Evolutionary conservation across 495 filamentous ascomycete species (phyloP), one percentile per base, ranked within the genome.

Genomic region (Lepraria neglecta): DNA sequence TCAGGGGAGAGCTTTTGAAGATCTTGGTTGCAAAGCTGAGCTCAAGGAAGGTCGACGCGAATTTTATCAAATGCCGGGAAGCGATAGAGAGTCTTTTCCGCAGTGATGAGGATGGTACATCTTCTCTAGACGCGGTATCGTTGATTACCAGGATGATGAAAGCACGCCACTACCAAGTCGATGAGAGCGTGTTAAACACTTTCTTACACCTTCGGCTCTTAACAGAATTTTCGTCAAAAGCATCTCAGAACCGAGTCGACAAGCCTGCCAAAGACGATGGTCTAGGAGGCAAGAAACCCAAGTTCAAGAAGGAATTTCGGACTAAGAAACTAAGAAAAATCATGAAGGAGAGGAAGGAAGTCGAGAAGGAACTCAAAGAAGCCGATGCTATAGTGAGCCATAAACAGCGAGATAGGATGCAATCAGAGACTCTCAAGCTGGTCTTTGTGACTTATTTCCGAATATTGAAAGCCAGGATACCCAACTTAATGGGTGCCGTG

Each of bases 381-480:
- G 95, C 94, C 19, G 92, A 97, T 70, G 95, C 92, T 1, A 75
- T 86, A 6, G 92, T 97, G 54, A 87, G 84, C 57, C 87, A 96
- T 65, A 91, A 98, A 72, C 90, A 97, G 65, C 81, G 91, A 43
- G 92, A 97, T 69, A 82, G 86, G 65, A 92, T 91, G 75, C 92
- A 97, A 74, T 85, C 89, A 3, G 94, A 98, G 72, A 96, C 90
- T 5, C 74, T 98, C 61, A 98, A 97, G 73, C 82, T 96, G 54
- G 94, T 97, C 12, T 98, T 98, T 71, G 89, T 87, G 6, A 85
- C 85, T 7, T 97, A 97, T 75, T 97, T 98, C 76, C 85, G 91
- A 12, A 94, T 97, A 53, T 75, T 98, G 24, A 97, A 97, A 75
- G 78, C 84, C 53, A 84, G 90, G 33, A 71, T 73, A 60, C 82